These are phyloP conservation scores for Sarocladiaceae sp. DNA, from an alignment of 2,329 filamentous ascomycete genomes.

Conservation along the genomic window DNA sequence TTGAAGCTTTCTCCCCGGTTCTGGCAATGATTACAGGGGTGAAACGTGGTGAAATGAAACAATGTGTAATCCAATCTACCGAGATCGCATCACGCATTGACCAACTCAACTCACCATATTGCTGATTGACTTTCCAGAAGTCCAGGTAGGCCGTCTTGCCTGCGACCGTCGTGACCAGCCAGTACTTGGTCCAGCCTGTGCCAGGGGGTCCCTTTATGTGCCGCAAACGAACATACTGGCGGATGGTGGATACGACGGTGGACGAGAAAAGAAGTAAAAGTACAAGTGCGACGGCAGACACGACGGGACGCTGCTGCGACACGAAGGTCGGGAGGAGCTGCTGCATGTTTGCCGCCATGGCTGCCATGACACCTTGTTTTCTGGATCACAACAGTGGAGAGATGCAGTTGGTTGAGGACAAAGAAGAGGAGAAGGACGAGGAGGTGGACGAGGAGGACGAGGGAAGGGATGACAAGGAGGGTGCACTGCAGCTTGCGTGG, in stretches of 20 bases:
- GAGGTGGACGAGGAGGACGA: no score
- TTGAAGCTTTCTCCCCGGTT: no score
- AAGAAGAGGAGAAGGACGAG: no score
- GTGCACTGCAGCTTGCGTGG: no score
- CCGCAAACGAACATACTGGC: conserved; percentile 22
- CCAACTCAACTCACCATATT: conserved; percentile 16
- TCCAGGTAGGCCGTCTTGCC: background rate
- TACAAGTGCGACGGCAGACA: background rate
- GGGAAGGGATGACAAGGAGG: no score
- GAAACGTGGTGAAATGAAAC: no score
- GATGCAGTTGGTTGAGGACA: no score
- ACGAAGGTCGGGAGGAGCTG: no score
- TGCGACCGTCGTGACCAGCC: conserved; percentile 9
- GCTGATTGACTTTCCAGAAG: conserved; percentile 11
- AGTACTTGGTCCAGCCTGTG: conserved; percentile 18
- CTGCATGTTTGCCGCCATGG: no score
- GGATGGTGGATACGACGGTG: conserved; percentile 8
- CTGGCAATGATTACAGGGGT: no score
- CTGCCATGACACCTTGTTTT: background rate
- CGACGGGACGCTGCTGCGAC: background rate
- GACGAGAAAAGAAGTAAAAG: conserved; percentile 1
- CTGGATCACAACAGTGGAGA: no score
- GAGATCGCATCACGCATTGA: conserved; percentile 16
- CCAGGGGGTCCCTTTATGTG: conserved; percentile 23
- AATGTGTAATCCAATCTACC: no score